Evolutionary conservation across 257 asterid species (phyloP), one percentile per base, ranked within the genome.

Genomic region (Mentha longifolia): DNA sequence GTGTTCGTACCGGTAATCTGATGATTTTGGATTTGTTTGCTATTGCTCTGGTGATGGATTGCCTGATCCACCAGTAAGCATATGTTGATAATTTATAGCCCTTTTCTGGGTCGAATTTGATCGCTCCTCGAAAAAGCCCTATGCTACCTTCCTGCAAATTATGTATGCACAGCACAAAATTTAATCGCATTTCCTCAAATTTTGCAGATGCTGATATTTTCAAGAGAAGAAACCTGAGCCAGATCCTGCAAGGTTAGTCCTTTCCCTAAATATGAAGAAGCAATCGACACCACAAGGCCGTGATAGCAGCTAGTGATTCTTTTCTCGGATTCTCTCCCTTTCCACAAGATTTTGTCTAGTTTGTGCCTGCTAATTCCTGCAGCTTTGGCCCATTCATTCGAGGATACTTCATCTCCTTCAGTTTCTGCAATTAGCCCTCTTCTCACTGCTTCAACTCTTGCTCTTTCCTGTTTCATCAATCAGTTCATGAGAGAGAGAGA

Each of bases 1-100:
- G 68, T 12, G 31, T 16, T 22, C 47, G 78, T 80, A 89, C 96
- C 80, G 89, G 96, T 70, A 85, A 47, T 72, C 91, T 79, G 60
- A 85, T 76, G 35, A 87, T 70, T 78, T 70, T 83, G 3, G 96
- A 83, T 59, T 89, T 89, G 37, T 67, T 85, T 5, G 92, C 92
- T 62, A 89, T 52, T 11, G 93, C 89, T 73, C 79, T 82, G 19
- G 81, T 64, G 39, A 89, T 85, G 8, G 93, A 83, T 80, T 86
- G 93, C 75, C 88, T 79, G 56, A 89, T 86, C 96, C 96, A 89
- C 96, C 91, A 89, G 76, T 86, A 89, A 77, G 81, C 89, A 58
- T 89, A 86, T 33, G 96, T 89, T 50, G 96, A 89, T 63, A 89
- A 63, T 85, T 89, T 89, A 55, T 77, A 85, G 7, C 96, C 96